These are phyloP conservation scores for Ormosia emarginata DNA, from an alignment of 306 rosid species.

Conservation along the genomic window DNA sequence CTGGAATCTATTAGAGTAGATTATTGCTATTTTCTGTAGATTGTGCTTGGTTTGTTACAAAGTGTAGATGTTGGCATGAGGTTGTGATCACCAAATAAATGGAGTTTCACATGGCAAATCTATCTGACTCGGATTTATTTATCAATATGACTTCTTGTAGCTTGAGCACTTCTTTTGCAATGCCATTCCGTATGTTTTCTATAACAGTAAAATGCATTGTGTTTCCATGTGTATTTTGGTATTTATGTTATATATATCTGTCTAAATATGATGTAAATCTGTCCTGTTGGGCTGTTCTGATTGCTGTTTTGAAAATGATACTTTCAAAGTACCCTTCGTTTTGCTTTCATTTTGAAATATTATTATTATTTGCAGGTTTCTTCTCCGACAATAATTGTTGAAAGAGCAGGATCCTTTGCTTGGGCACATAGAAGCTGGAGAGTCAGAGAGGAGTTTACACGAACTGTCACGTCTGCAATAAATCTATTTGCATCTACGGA, in stretches of 20 bases:
- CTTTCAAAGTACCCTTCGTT: neutral
- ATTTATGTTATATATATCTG: neutral
- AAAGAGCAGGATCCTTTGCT: slow-evolving; percentile 96
- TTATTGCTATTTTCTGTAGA: neutral
- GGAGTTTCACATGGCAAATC: neutral
- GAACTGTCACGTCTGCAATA: slow-evolving; percentile 93
- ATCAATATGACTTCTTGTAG: neutral
- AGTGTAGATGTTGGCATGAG: neutral
- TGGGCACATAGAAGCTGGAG: slow-evolving; percentile 99
- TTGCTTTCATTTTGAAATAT: neutral
- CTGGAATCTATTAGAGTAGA: neutral
- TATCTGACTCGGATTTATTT: neutral
- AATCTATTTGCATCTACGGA: slow-evolving; percentile 88
- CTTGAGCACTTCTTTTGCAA: neutral
- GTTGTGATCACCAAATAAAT: neutral
- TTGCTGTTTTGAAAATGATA: neutral
- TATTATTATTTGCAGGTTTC: slow-evolving; percentile 59
- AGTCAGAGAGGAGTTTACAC: slow-evolving; percentile 91
- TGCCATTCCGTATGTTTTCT: neutral
- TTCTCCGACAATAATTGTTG: slow-evolving; percentile 97
- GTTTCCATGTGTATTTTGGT: neutral
- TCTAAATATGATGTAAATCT: neutral
- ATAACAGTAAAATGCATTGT: neutral
- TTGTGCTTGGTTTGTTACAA: slow-evolving; percentile 17
- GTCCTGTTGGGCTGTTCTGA: neutral